phyloP scores from a whole-genome alignment of 495 filamentous ascomycete genomes.

The Paragyromitra xinjiangensis region DNA sequence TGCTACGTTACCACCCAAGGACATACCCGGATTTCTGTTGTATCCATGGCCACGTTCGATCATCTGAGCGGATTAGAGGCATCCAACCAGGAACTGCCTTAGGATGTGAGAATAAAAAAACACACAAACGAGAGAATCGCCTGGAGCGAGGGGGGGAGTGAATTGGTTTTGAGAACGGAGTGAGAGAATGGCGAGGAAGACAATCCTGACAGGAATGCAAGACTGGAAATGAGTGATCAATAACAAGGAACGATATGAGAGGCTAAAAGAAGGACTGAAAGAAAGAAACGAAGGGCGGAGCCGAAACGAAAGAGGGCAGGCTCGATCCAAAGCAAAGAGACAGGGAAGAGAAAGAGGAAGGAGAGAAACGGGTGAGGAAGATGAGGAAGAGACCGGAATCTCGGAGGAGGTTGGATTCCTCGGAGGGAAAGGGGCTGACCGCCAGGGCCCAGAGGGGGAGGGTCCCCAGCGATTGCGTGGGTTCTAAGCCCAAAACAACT shows the following conservation, averaged over 20 bases:
- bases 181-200: slow-evolving; percentile 23
- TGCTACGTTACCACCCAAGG: slow-evolving; percentile 41
- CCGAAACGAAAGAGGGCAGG: slow-evolving; percentile 51
- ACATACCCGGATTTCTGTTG: slow-evolving; percentile 48
- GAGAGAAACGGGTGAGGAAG: slow-evolving; percentile 48
- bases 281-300: slow-evolving; percentile 50
- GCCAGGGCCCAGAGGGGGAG: slow-evolving; percentile 14
- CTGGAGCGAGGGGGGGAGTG: slow-evolving; percentile 11
- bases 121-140: slow-evolving; percentile 32
- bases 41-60: slow-evolving; percentile 56
- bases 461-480: slow-evolving; percentile 28
- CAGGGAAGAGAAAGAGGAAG: slow-evolving; percentile 52
- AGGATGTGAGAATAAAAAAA: slow-evolving; percentile 35
- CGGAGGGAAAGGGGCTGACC: slow-evolving; percentile 48
- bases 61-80: slow-evolving; percentile 55
- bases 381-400: slow-evolving; percentile 43
- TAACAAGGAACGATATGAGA: slow-evolving; percentile 52
- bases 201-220: slow-evolving; percentile 42
- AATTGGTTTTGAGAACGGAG: slow-evolving; percentile 46
- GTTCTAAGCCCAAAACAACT: slow-evolving; percentile 42
- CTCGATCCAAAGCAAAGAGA: slow-evolving; percentile 40
- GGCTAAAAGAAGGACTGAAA: slow-evolving; percentile 45
- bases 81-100: slow-evolving; percentile 54
- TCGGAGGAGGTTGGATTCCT: slow-evolving; percentile 48
- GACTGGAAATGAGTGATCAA: slow-evolving; percentile 52